A percentile compares a stretch with the other conserved stretches of the same genome.
Conservation (phyloP, 495 filamentous ascomycete species). For the Stereocaulon alpinum region DNA sequence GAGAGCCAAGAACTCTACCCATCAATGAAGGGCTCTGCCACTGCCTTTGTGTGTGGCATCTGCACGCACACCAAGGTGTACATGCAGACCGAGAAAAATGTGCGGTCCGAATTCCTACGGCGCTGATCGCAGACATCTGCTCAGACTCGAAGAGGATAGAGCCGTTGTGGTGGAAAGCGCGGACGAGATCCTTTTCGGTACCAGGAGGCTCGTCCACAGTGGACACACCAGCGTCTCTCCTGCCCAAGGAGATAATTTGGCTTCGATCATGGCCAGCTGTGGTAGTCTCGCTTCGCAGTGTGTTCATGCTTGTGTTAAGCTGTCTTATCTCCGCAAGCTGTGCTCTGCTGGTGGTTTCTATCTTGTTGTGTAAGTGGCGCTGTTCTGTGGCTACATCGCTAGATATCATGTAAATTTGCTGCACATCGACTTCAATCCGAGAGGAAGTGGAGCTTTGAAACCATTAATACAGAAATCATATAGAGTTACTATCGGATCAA, state of each 20-base stretch:
- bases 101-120: slow-evolving; percentile 2
- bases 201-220: not conserved
- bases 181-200: not conserved
- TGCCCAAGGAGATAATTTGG: not conserved
- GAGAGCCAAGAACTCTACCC: not conserved
- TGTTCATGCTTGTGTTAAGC: not conserved
- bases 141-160: not conserved
- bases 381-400: not conserved
- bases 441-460: not conserved
- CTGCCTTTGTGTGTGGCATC: not conserved
- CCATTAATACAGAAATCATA: not conserved
- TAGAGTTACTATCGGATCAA: not conserved
- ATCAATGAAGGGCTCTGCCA: not conserved
- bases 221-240: not conserved
- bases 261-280: not conserved
- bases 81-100: not conserved
- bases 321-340: slow-evolving; percentile 1
- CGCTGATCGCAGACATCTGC: not conserved
- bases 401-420: not conserved
- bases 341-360: not conserved
- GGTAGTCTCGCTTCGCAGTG: not conserved
- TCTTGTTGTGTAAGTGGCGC: not conserved
- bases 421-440: slow-evolving; percentile 3
- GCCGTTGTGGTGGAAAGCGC: slow-evolving; percentile 4
- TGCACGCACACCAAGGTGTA: not conserved